Evolutionary conservation across 805 yeast species (phyloP), one percentile per base, ranked within the genome.

Genomic region (Nakazawaea pomicola): DNA sequence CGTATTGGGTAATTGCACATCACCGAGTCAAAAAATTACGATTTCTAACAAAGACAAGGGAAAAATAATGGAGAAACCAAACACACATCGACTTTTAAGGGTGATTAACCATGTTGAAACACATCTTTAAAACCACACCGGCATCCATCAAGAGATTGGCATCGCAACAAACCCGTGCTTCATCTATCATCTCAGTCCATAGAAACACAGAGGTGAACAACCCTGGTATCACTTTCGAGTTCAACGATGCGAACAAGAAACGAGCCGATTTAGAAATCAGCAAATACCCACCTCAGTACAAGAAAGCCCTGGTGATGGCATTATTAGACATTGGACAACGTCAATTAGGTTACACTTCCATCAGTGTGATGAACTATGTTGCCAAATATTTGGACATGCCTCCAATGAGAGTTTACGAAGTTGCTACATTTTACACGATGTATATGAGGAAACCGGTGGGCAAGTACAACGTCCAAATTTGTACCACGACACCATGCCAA

Each of bases 351-450:
- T 86, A 81, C 69, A 83, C 93, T 32, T 84, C 95, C 30, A 83
- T 86, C 52, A 72, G 87, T 25, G 93, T 85, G 48, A 86, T 86
- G 95, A 85, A 86, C 68, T 83, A 87, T 58, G 95, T 86, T 38
- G 95, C 95, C 40, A 78, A 81, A 61, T 54, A 82, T 56, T 71
- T 85, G 54, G 91, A 84, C 54, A 83, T 87, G 80, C 95, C 95
- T 23, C 95, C 95, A 45, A 86, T 86, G 95, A 77, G 95, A 65
- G 95, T 86, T 23, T 86, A 86, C 62, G 95, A 86, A 61, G 95
- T 86, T 49, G 95, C 95, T 24, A 83, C 95, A 31, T 86, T 86
- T 67, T 86, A 86, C 66, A 86, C 95, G 52, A 87, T 86, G 95
- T 86, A 80, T 68, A 83, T 83, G 66, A 77, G 93, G 61, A 70